Base-by-base conservation (phyloP, 2,329 filamentous ascomycete species). In the Hymenotorrendiella dingleyae region DNA sequence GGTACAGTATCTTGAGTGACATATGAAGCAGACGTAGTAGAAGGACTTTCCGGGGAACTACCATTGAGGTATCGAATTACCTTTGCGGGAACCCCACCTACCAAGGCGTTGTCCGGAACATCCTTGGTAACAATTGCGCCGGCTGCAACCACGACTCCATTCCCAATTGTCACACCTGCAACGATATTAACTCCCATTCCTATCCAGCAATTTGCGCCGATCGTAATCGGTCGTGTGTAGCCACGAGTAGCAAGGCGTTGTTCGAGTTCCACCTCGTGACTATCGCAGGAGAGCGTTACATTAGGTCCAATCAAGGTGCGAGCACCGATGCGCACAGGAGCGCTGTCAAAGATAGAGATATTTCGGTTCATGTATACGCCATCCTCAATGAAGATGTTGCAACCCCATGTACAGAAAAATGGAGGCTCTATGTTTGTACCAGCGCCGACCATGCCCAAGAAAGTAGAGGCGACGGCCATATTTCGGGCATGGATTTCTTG, bases 271-370 rank as follows among this genome's bases (percentile, higher is more conserved):
- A 84, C 68, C 36, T 86, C 84, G 60, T 93, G 86, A 0, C 78
- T 83, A 1, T 77, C 86, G 2, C 78, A 76, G 57, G 78, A 86
- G 42, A 93, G 74, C 37, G 70, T 76, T 0, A 90, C 83, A 53
- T 80, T 82, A 0, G 86, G 83, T 0, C 83, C 86, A 42, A 90
- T 69, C 71, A 54, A 33, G 9, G 47, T 44, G 26, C 46, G 40
- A 16, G 47, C 29, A 21, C 55, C 54, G 27, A 57, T 55, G 10
- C 62, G 67, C 29, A 90, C 80, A 2, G 78, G 67, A 2, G 54
- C 54, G 19, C 45, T 53, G 33, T 58, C 53, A 32, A 43, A 51
- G 17, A 57, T 54, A 4, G 47, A 46, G 9, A 57, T 40, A 27
- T 54, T 58, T 17, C 46, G 45, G 38, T 58, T 56, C 22, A 50